Base-by-base conservation (phyloP, 1,139 yeast genomes). In the Pneumocystis jirovecii region DNA sequence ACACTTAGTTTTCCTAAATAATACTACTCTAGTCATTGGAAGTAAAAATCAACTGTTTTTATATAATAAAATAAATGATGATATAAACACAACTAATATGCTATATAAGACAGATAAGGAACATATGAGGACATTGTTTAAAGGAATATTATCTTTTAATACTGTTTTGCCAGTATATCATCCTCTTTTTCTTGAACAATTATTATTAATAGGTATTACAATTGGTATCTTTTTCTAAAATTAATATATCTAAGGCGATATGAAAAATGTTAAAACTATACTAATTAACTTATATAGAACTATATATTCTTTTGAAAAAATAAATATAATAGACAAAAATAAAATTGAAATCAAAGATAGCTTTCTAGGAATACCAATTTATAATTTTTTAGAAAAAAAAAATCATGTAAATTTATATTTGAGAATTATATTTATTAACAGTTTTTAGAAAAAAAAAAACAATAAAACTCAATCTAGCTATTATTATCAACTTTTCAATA, bases 81-180 rank as follows among this genome's bases (percentile, higher is more conserved):
- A 76, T 80, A 45, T 81, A 85, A 1, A 75, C 77, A 39, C 35
- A 8, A 50, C 29, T 17, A 37, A 45, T 65, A 61, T 75, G 77
- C 64, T 68, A 72, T 61, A 70, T 76, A 57, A 73, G 73, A 8
- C 70, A 76, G 45, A 72, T 72, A 63, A 69, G 73, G 31, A 68
- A 71, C 7, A 65, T 66, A 12, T 64, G 80, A 67, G 85, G 83
- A 68, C 78, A 84, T 1, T 82, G 34, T 10, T 88, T 71, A 84
- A 82, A 67, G 79, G 90, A 66, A 88, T 87, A 61, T 78, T 89
- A 21, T 85, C 89, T 1, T 76, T 93, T 65, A 90, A 90, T 75
- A 96, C 97, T 39, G 95, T 96, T 0, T 75, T 93, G 45, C 97
- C 97, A 0, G 77, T 90, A 0, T 93, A 88, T 71, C 97, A 93